phyloP scores from a whole-genome alignment of 2,329 filamentous ascomycete species.

The Xylariaceae sp. region DNA sequence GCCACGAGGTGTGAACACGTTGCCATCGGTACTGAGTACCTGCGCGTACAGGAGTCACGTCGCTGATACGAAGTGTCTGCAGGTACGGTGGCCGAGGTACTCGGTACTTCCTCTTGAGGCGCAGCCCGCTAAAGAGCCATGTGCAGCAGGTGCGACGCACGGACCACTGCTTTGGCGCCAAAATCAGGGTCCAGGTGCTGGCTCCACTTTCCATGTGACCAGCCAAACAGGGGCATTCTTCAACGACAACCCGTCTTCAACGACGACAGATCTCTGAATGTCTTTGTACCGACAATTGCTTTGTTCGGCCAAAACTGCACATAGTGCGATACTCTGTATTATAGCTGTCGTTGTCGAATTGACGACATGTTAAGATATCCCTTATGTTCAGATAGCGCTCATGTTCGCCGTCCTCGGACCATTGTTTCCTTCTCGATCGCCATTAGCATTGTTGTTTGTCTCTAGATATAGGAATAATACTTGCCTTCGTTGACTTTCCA shows the following conservation, averaged over 20 bases:
- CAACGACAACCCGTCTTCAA: conserved; percentile 3
- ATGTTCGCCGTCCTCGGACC: not conserved
- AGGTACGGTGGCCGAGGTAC: too few relatives aligned
- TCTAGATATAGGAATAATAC: not conserved
- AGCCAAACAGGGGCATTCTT: conserved; percentile 9
- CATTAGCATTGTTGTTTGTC: not conserved
- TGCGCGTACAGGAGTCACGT: too few relatives aligned
- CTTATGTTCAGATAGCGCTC: not conserved
- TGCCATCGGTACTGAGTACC: too few relatives aligned
- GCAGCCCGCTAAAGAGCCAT: not conserved
- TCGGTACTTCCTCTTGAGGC: not conserved
- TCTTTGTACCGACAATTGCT: not conserved
- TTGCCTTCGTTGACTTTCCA: not conserved
- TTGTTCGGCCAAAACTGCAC: not conserved
- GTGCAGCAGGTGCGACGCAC: not conserved
- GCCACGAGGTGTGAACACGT: too few relatives aligned
- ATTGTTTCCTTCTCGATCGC: not conserved
- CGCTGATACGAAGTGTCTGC: too few relatives aligned
- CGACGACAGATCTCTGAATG: not conserved
- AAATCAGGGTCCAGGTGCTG: conserved; percentile 5
- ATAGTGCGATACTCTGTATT: not conserved
- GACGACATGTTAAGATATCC: too few relatives aligned
- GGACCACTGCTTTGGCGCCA: conserved; percentile 2
- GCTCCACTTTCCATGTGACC: conserved; percentile 8
- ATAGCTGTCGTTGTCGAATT: too few relatives aligned